Evolutionary conservation across 495 filamentous ascomycete genomes (phyloP), one percentile per base, ranked within the genome.

Genomic region (Hypoxylon lienhwacheense): DNA sequence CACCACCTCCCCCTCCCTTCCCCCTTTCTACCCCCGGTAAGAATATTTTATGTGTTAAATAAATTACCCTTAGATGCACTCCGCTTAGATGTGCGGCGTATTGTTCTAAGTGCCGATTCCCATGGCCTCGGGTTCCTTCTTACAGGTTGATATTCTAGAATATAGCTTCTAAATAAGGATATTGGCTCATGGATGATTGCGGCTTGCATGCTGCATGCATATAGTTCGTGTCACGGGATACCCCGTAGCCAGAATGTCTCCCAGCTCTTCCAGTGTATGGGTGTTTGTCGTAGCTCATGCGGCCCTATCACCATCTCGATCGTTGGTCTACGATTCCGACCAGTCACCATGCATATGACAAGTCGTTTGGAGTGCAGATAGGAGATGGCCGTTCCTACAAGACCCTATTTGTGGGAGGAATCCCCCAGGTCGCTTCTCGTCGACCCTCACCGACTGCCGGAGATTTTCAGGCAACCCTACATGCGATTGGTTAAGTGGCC

Each of bases 201-300:
- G 51, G 51, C 58, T 47, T 61, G 58, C 58, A 61, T 61, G 25
- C 41, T 53, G 53, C 59, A 63, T 63, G 59, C 59, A 63, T 63
- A 47, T 21, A 29, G 16, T 5, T 39, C 17, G 29, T 33, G 59
- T 63, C 59, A 63, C 59, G 59, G 59, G 59, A 49, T 51, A 16
- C 33, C 34, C 34, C 19, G 46, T 57, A 40, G 54, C 35, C 33
- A 46, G 40, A 21, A 10, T 16, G 14, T 3, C 21, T n/a, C n/a
- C 15, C n/a, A n/a, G n/a, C n/a, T n/a, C n/a, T n/a, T n/a, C 25
- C 5, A 21, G 16, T 46, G 15, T 51, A 14, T 28, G 21, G 21
- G 26, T 39, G 31, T 51, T 32, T 16, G 26, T 15, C 15, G 2
- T 16, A 11, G 14, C 24, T 26, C 2, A 26, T 17, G 25, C 5